Base-by-base conservation (phyloP, 495 filamentous ascomycete species). In the Penicillium waksmanii region DNA sequence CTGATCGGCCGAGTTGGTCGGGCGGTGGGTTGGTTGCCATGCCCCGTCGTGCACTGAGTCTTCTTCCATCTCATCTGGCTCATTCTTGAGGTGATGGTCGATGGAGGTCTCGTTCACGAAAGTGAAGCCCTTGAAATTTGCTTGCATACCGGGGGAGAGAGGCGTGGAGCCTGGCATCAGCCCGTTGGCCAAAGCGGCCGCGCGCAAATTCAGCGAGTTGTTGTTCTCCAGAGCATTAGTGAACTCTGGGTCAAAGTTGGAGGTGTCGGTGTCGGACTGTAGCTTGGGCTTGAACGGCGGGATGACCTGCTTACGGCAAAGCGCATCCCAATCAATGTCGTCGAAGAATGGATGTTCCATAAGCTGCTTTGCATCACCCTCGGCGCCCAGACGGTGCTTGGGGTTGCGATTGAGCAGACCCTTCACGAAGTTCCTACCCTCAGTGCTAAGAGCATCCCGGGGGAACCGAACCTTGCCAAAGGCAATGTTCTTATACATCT, bases 401-500 rank as follows among this genome's bases (percentile, higher is more conserved):
- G 95, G 96, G 67, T 98, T 98, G 61, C 95, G 87, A 76, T 98
- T 98, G 15, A 98, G 85, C 53, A 98, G 79, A 25, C 95, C 95
- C 78, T 98, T 98, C 66, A 98, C 95, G 63, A 98, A 98, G 70
- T 97, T 98, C 49, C 95, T 84, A 42, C 95, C 95, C 73, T 98
- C 95, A 18, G 90, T 87, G 60, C 91, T 96, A 31, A 98, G 79
- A 0, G 95, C 96, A 69, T 98, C 95, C 56, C 92, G 85, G 15
- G 95, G 95, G 76, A 98, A 98, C 58, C 94, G 84, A 35, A 98
- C 95, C 67, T 98, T 98, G 66, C 95, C 95, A 70, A 98, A 98
- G 0, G 94, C 96, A 58, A 98, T 98, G 77, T 98, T 98, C 80
- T 98, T 98, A 77, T 98, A 98, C 95, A 98, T 98, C 71, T 98